These are phyloP conservation scores for Aspergillus proliferans DNA, from an alignment of 2,329 filamentous ascomycete genomes.

Conservation along the genomic window DNA sequence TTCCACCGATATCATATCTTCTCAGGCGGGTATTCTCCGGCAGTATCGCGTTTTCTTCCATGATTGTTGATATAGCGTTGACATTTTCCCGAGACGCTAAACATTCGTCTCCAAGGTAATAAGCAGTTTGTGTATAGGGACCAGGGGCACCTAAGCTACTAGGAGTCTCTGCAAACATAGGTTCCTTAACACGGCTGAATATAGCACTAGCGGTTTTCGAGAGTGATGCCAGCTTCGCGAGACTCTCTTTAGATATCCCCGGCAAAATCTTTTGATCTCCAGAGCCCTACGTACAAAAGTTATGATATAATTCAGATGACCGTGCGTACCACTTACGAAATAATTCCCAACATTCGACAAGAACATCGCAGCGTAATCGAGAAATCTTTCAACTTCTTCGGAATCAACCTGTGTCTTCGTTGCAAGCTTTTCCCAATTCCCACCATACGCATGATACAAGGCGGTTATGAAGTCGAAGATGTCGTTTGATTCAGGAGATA, in stretches of 20 bases:
- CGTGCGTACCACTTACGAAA: slow-evolving; percentile 15
- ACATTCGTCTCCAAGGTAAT: slow-evolving; percentile 18
- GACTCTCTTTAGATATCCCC: slow-evolving; percentile 8
- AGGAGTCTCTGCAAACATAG: slow-evolving; percentile 10
- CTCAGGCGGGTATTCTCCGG: slow-evolving; percentile 43
- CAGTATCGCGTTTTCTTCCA: slow-evolving; percentile 41
- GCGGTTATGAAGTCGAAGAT: slow-evolving; percentile 52
- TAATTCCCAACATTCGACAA: slow-evolving; percentile 52
- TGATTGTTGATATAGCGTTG: slow-evolving; percentile 39
- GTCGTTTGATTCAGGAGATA: slow-evolving; percentile 45
- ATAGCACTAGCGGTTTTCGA: background rate
- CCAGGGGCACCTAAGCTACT: slow-evolving; percentile 42
- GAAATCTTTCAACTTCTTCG: slow-evolving; percentile 34
- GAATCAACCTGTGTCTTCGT: slow-evolving; percentile 29
- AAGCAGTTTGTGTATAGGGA: slow-evolving; percentile 37
- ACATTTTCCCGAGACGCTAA: slow-evolving; percentile 42
- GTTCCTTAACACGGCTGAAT: slow-evolving; percentile 3
- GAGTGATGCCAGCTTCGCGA: slow-evolving; percentile 6
- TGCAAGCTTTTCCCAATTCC: slow-evolving; percentile 42
- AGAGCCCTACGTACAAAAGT: slow-evolving; percentile 14
- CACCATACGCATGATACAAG: slow-evolving; percentile 42
- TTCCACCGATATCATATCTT: slow-evolving; percentile 16
- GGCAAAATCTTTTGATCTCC: slow-evolving; percentile 24
- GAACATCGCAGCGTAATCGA: slow-evolving; percentile 43
- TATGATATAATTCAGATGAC: background rate